phyloP scores from a whole-genome alignment of 176 grass and related monocot genomes.

The Oryza coarctata region DNA sequence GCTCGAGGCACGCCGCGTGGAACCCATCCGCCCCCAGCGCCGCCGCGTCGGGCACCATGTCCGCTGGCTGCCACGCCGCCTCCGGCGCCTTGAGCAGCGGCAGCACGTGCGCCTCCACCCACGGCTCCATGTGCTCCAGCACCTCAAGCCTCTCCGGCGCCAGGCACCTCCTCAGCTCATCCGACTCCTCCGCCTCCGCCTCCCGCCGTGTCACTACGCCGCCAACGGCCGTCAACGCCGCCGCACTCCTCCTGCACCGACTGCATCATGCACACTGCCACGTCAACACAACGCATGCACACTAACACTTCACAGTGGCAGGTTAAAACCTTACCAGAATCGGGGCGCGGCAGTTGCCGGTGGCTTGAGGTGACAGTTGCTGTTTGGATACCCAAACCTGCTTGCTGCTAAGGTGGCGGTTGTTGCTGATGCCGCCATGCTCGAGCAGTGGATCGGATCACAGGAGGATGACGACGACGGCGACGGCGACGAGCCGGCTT shows the following conservation, averaged over 20 bases:
- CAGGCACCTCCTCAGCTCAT: conserved; percentile 22
- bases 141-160: conserved; percentile 55
- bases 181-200: not conserved
- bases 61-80: conserved; percentile 63
- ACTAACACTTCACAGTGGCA: too few species aligned
- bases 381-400: not conserved
- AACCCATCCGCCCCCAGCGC: conserved; percentile 47
- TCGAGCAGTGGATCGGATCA: not conserved
- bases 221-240: not conserved
- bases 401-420: not conserved
- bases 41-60: conserved; percentile 60
- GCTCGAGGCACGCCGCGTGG: conserved; percentile 38
- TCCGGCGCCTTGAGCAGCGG: conserved; percentile 69
- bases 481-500: not conserved
- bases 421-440: not conserved
- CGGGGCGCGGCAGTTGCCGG: not conserved
- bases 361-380: not conserved
- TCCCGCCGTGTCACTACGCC: not conserved
- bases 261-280: not conserved
- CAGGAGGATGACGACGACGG: not conserved
- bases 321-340: not conserved
- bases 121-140: conserved; percentile 55
- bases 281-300: not conserved
- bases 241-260: not conserved
- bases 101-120: conserved; percentile 46